These are phyloP conservation scores for Pythium monospermum DNA, from an alignment of 352 stramenopile genomes.

Conservation along the genomic window DNA sequence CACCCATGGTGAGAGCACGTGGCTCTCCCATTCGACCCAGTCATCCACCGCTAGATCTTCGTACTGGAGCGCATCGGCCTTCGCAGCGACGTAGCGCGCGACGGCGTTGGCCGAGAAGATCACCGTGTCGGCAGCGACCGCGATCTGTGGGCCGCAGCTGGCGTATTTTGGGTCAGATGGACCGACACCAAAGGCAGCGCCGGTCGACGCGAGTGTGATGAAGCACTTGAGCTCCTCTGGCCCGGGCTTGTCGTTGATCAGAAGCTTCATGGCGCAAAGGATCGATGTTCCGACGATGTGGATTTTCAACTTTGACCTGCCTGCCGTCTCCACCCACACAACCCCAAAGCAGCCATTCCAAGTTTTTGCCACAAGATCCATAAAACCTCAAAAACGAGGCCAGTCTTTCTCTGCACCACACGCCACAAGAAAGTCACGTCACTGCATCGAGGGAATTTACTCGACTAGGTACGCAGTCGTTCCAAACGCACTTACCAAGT, in stretches of 20 bases:
- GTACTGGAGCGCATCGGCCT: conserved; percentile 35
- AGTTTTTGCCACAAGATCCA: conserved; percentile 1
- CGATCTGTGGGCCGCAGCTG: conserved; percentile 50
- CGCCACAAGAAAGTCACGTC: conserved; percentile 22
- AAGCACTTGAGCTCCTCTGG: conserved; percentile 84
- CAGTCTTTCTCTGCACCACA: conserved; percentile 9
- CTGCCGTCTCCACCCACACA: background rate
- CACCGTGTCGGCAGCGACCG: conserved; percentile 31
- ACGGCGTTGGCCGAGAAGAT: conserved; percentile 80
- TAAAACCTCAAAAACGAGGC: conserved; percentile 20
- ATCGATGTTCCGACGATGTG: background rate
- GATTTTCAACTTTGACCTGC: background rate
- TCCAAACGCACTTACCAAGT: conserved; percentile 14
- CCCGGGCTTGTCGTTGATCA: conserved; percentile 53
- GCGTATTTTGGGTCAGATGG: conserved; percentile 53
- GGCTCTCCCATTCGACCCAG: conserved; percentile 78
- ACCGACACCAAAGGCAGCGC: conserved; percentile 41
- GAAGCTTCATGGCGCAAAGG: conserved; percentile 44
- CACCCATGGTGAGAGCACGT: conserved; percentile 56
- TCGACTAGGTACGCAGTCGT: background rate
- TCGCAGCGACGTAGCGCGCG: conserved; percentile 58
- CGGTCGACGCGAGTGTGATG: conserved; percentile 46
- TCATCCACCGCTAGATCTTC: conserved; percentile 80
- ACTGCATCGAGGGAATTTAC: conserved; percentile 3
- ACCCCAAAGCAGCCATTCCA: conserved; percentile 3